Conservation (phyloP, 75 land plant species). For the Larix kaempferi region DNA sequence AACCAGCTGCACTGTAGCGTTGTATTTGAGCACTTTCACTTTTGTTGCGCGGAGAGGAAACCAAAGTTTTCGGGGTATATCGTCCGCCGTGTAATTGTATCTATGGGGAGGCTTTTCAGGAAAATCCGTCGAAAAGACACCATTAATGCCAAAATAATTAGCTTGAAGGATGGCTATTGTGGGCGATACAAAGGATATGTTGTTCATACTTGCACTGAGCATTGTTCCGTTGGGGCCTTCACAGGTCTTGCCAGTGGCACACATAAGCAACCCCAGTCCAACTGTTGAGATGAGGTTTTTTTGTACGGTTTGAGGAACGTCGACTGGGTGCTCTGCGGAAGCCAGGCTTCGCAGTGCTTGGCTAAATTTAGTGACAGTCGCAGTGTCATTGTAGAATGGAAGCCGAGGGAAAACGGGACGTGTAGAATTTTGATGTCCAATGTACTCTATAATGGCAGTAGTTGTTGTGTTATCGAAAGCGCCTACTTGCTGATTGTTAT, state of each 20-base stretch:
- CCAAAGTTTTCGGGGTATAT: constrained; percentile 5
- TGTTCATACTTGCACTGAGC: constrained; percentile 28
- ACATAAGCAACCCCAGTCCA: constrained; percentile 9
- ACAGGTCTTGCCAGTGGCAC: constrained; percentile 2
- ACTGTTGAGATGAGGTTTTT: constrained; percentile 20
- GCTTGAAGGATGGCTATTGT: constrained; percentile 20
- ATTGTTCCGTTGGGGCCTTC: constrained; percentile 24
- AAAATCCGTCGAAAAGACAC: constrained; percentile 20
- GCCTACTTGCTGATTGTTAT: not conserved
- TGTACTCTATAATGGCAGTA: constrained; percentile 30
- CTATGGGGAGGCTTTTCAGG: constrained; percentile 14
- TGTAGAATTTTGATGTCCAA: not conserved
- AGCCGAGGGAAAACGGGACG: constrained; percentile 13
- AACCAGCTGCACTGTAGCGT: constrained; percentile 38
- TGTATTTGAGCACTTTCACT: constrained; percentile 26
- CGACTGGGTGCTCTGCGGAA: constrained; percentile 21
- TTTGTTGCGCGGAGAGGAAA: constrained; percentile 24
- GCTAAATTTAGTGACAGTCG: constrained; percentile 16
- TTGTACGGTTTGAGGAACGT: constrained; percentile 17
- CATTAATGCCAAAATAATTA: constrained; percentile 8
- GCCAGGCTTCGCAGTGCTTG: constrained; percentile 22
- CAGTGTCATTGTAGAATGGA: constrained; percentile 33
- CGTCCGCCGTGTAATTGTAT: constrained; percentile 22
- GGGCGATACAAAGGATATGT: constrained; percentile 29
- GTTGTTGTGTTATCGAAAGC: constrained; percentile 23